Evolutionary conservation across 345 rosid species (phyloP).

Genomic region (Heritiera littoralis): DNA sequence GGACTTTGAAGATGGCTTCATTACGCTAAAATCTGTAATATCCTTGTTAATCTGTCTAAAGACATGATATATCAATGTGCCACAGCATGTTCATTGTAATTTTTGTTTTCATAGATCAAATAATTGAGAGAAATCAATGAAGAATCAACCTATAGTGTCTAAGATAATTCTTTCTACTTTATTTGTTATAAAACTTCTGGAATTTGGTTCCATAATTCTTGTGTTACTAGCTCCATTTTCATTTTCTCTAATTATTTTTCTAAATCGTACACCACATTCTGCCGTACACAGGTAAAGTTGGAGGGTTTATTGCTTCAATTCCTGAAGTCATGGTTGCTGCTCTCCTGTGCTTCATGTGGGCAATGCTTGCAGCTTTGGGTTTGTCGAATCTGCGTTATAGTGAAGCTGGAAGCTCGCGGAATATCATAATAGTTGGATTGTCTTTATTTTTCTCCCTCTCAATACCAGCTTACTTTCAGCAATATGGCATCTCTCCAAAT

Average conservation of each 20-base stretch:
- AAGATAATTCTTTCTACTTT: not conserved
- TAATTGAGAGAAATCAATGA: not conserved
- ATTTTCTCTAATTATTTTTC: not conserved
- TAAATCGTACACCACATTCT: not conserved
- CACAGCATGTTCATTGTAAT: not conserved
- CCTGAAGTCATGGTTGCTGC: constrained; percentile 98
- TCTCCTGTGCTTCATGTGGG: constrained; percentile 99
- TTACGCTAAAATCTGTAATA: constrained; percentile 2
- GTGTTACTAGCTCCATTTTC: not conserved
- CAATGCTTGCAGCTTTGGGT: constrained; percentile 88
- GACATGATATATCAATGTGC: not conserved
- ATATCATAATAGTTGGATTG: constrained; percentile 85
- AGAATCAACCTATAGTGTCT: not conserved
- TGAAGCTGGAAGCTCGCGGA: constrained; percentile 96
- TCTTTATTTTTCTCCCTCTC: constrained; percentile 87
- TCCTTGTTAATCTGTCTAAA: not conserved
- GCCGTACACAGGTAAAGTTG: constrained; percentile 74
- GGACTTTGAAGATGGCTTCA: constrained; percentile 15
- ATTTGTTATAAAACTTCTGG: not conserved
- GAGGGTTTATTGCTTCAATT: constrained; percentile 93
- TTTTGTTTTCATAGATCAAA: not conserved
- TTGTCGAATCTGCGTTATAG: constrained; percentile 90
- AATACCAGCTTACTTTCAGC: constrained; percentile 93
- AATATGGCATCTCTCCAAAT: constrained; percentile 77
- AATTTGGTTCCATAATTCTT: not conserved